phyloP scores from a whole-genome alignment of 2,329 filamentous ascomycete species.

The Drechslerella coelobrocha region DNA sequence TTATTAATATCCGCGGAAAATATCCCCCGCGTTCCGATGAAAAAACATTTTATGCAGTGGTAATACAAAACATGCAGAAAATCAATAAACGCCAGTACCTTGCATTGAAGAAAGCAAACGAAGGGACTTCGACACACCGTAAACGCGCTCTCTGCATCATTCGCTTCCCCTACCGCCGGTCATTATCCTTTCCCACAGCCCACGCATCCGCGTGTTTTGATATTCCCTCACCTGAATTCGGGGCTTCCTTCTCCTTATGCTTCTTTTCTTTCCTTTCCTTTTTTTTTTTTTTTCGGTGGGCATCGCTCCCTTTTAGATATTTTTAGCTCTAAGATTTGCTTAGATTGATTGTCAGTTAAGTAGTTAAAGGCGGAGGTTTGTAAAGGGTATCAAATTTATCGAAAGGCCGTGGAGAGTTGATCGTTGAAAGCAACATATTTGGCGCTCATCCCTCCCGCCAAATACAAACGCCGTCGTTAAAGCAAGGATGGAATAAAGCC shows the following conservation, averaged over 20 bases:
- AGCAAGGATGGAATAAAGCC: not conserved
- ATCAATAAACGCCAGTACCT: conserved; percentile 18
- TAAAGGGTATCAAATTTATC: conserved; percentile 29
- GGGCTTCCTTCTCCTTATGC: conserved; percentile 14
- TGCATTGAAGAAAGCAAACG: conserved; percentile 16
- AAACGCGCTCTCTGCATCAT: not conserved
- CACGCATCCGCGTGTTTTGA: not conserved
- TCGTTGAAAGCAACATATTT: not conserved
- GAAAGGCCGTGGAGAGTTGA: not conserved
- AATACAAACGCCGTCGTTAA: not conserved
- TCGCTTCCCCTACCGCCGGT: not conserved
- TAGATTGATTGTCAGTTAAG: no score
- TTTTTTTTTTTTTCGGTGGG: not conserved
- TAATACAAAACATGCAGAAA: not conserved
- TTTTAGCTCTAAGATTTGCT: no score
- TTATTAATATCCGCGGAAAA: not conserved
- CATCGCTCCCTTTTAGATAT: no score
- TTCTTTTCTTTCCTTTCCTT: conserved; percentile 13
- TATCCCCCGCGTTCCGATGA: no score
- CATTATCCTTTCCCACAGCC: not conserved
- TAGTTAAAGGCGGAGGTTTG: no score
- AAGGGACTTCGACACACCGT: conserved; percentile 46
- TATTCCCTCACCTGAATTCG: no score
- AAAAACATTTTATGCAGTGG: not conserved
- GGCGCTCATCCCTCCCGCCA: not conserved